A percentile compares a stretch with the other conserved stretches of the same genome.
phyloP scores from a whole-genome alignment of 1,284 basidiomycete genomes.

The Ceratobasidium sp. region DNA sequence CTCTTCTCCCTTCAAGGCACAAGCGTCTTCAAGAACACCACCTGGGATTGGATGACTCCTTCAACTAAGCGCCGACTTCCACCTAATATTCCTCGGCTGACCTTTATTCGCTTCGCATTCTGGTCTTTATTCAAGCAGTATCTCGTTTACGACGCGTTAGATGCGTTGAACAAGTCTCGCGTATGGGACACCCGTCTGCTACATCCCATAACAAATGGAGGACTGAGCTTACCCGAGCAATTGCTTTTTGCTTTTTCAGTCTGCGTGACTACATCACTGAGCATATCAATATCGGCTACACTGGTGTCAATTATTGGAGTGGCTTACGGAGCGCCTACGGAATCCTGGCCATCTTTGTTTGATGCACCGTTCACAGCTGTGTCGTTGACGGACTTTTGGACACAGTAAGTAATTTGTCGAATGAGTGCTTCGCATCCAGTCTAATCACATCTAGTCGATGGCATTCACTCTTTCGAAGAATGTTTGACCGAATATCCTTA shows the following conservation, averaged over 20 bases:
- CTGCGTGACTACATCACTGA: conserved; percentile 8
- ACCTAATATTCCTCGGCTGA: not conserved
- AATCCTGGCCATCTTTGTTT: conserved; percentile 38
- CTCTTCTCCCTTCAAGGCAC: conserved; percentile 38
- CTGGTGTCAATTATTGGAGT: conserved; percentile 1
- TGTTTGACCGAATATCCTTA: conserved; percentile 35
- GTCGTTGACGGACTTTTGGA: conserved; percentile 37
- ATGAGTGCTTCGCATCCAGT: not conserved
- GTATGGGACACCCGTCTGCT: conserved; percentile 9
- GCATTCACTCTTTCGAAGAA: conserved; percentile 42
- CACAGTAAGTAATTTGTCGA: not conserved
- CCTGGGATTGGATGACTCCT: conserved; percentile 40
- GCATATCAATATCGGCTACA: conserved; percentile 15
- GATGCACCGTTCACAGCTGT: conserved; percentile 20
- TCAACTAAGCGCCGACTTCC: conserved; percentile 18
- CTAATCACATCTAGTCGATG: conserved; percentile 37
- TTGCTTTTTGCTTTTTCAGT: conserved; percentile 32
- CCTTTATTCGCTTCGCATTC: conserved; percentile 10
- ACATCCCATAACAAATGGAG: conserved; percentile 21
- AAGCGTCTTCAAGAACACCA: conserved; percentile 38
- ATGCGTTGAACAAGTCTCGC: conserved; percentile 36
- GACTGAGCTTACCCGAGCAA: conserved; percentile 14
- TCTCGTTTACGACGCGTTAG: conserved; percentile 38
- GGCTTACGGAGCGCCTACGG: conserved; percentile 24
- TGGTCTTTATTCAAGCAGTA: conserved; percentile 21